phyloP scores from a whole-genome alignment of 148 eudicot species.

The Rhododendron molle region DNA sequence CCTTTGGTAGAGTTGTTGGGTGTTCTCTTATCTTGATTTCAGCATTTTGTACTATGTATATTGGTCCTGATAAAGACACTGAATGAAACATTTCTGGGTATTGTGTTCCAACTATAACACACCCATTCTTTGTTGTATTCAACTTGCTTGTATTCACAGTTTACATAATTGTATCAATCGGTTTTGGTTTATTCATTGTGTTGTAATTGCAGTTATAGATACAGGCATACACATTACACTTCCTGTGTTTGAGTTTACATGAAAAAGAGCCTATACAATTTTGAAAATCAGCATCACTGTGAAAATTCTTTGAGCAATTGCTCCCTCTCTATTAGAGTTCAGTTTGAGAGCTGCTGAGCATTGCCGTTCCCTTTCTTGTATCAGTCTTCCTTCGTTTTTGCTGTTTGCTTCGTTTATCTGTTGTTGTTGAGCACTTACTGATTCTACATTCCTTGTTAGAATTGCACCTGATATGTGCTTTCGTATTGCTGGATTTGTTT shows the following conservation, averaged over 20 bases:
- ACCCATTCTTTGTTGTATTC: slow-evolving; percentile 14
- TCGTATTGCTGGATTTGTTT: not conserved
- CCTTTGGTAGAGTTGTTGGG: slow-evolving; percentile 47
- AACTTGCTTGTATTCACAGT: not conserved
- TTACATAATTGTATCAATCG: not conserved
- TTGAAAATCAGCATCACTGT: not conserved
- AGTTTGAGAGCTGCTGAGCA: not conserved
- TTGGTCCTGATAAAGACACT: slow-evolving; percentile 49
- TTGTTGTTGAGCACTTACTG: not conserved
- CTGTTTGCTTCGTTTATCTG: not conserved
- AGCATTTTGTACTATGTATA: slow-evolving; percentile 39
- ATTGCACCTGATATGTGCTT: not conserved
- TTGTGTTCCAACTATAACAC: not conserved
- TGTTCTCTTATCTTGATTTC: slow-evolving; percentile 47
- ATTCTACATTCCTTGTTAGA: not conserved
- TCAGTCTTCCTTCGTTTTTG: not conserved
- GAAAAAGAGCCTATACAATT: not conserved
- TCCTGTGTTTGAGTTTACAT: not conserved
- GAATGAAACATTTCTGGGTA: slow-evolving; percentile 16
- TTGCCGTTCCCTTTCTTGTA: not conserved
- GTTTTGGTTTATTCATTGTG: not conserved
- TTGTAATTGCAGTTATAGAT: slow-evolving; percentile 3
- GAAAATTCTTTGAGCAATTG: not conserved
- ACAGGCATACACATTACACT: not conserved
- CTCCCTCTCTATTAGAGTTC: not conserved